Base-by-base conservation (phyloP, 2,329 filamentous ascomycete genomes). In the Cephalotrichum gorgonifer region DNA sequence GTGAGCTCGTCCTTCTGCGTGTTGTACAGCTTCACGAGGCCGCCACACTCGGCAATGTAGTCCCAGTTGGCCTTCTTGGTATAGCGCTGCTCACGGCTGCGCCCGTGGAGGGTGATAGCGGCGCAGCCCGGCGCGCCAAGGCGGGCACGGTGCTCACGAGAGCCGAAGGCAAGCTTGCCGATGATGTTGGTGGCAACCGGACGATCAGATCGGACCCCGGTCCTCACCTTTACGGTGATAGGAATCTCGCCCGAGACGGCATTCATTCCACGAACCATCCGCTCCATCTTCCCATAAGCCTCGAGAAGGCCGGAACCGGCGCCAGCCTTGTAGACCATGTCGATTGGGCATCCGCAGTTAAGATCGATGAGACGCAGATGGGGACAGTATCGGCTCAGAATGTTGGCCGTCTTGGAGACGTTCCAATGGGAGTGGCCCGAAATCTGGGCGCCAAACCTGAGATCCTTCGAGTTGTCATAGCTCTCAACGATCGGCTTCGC, bases 321-420 rank as follows among this genome's bases (percentile, higher is more conserved):
- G 46, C 93, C 93, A 43, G 85, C 77, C 57, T 89, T 83, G 72
- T 81, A 97, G 47, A 98, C 84, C 57, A 96, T 79, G 62, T 98
- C 93, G 61, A 98, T 96, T 4, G 93, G 93, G 61, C 93, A 98
- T 42, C 93, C 93, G 59, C 91, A 97, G 71, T 98, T 98, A 56
- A 98, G 73, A 60, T 98, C 93, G 55, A 98, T 86, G 35, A 95
- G 81, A 31, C 93, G 86, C 20, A 98, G 76, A 58, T 88, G 80
- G 3, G 93, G 90, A 50, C 90, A 82, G 54, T 86, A 80, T 27
- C 76, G 75, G 5, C 84, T 83, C 43, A 98, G 70, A 3, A 85
- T 78, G 63, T 97, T 89, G 1, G 91, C 86, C 0, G 88, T 83
- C 69, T 95, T 96, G 62, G 91, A 76, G 3, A 87, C 91, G 49